Conservation (phyloP, 1,139 yeast species). For the Candida buenavistaensis region DNA sequence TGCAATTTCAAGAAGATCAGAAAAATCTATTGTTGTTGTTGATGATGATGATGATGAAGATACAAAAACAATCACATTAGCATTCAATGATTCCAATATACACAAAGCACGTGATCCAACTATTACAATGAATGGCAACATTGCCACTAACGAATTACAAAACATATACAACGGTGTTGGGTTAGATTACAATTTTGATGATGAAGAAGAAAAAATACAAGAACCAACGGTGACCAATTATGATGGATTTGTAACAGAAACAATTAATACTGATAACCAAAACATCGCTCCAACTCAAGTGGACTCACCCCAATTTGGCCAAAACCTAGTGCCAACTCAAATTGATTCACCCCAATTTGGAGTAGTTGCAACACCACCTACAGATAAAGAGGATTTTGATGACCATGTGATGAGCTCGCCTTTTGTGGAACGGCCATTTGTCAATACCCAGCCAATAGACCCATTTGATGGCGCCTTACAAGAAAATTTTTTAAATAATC, state of each 20-base stretch:
- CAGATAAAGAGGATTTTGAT: slow-evolving; percentile 24
- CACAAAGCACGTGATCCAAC: slow-evolving; percentile 53
- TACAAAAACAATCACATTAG: slow-evolving; percentile 33
- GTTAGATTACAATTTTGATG: slow-evolving; percentile 27
- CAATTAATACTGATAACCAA: slow-evolving; percentile 22
- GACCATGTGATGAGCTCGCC: slow-evolving; percentile 41
- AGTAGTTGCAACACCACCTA: slow-evolving; percentile 29
- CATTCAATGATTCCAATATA: slow-evolving; percentile 25
- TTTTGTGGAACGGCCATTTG: slow-evolving; percentile 41
- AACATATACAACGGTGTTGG: slow-evolving; percentile 75
- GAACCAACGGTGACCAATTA: slow-evolving; percentile 37
- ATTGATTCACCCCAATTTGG: slow-evolving; percentile 9
- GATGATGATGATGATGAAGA: slow-evolving; percentile 15
- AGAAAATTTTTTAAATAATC: slow-evolving; percentile 22
- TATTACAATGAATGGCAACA: slow-evolving; percentile 71
- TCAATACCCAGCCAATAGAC: slow-evolving; percentile 11
- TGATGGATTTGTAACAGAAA: slow-evolving; percentile 57
- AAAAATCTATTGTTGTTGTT: background rate
- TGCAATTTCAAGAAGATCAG: slow-evolving; percentile 9
- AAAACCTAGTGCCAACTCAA: slow-evolving; percentile 7
- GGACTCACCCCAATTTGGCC: slow-evolving; percentile 8
- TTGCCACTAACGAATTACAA: slow-evolving; percentile 74
- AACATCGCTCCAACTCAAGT: slow-evolving; percentile 6
- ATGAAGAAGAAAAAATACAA: slow-evolving; percentile 26
- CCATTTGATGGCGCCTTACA: slow-evolving; percentile 26